Conservation (phyloP, 2,329 filamentous ascomycete species). For the Daldinia sp. region DNA sequence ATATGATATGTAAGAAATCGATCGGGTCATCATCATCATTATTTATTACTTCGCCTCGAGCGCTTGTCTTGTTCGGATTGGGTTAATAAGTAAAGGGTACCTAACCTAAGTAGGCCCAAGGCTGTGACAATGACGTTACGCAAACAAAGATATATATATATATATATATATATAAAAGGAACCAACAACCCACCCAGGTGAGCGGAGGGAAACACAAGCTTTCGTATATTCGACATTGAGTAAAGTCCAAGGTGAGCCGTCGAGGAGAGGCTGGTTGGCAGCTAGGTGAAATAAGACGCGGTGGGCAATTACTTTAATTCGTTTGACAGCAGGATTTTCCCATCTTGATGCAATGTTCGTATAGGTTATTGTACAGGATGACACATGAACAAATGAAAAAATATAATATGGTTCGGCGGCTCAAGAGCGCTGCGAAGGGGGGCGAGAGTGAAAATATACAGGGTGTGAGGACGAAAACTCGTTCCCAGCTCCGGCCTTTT, state of each 20-base stretch:
- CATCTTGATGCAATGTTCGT: slow-evolving; percentile 41
- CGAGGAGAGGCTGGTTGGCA: not conserved
- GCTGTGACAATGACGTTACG: slow-evolving; percentile 14
- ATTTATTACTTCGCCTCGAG: not conserved
- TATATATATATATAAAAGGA: no score
- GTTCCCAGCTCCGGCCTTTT: slow-evolving; percentile 24
- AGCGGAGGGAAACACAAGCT: not conserved
- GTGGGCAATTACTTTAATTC: slow-evolving; percentile 42
- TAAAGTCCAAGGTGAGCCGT: slow-evolving; percentile 8
- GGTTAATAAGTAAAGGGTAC: not conserved
- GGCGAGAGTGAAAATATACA: slow-evolving; percentile 47
- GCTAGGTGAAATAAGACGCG: slow-evolving; percentile 2
- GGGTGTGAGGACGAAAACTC: slow-evolving; percentile 25
- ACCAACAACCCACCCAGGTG: slow-evolving; percentile 16
- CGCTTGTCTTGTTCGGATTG: slow-evolving; percentile 1
- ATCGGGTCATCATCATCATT: slow-evolving; percentile 11
- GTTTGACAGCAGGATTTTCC: slow-evolving; percentile 25
- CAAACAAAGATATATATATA: slow-evolving; percentile 3
- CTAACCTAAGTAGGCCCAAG: slow-evolving; percentile 8
- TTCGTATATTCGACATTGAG: not conserved
- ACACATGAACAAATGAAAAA: slow-evolving; percentile 43
- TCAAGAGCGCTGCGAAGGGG: slow-evolving; percentile 39
- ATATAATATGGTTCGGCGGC: slow-evolving; percentile 42
- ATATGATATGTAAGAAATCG: slow-evolving; percentile 20
- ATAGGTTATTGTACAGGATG: slow-evolving; percentile 50